A percentile compares a stretch with the other conserved stretches of the same genome.
Conservation (phyloP, 1,284 basidiomycete species). For the Cryptococcus floricola region DNA sequence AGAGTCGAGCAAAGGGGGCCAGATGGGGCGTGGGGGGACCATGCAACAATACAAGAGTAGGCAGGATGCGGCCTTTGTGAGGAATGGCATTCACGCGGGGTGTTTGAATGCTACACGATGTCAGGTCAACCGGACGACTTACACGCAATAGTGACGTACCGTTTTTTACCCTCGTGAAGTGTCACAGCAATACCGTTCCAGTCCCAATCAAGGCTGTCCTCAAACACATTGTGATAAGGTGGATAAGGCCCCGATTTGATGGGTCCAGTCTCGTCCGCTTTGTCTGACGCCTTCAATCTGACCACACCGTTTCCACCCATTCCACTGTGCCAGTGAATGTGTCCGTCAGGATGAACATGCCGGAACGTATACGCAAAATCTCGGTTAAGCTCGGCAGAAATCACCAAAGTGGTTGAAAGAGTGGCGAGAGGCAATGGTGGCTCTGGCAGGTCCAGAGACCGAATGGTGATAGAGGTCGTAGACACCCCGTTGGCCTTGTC, state of each 20-base stretch:
- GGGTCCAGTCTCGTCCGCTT: not conserved
- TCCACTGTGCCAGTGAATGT: conserved; percentile 27
- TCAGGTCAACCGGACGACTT: not conserved
- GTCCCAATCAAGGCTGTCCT: not conserved
- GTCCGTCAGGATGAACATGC: conserved; percentile 14
- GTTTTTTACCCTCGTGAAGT: not conserved
- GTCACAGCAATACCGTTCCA: conserved; percentile 12
- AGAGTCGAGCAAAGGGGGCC: not conserved
- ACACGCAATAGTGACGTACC: conserved; percentile 2
- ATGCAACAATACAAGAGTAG: conserved; percentile 4
- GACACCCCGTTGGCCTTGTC: too few species aligned
- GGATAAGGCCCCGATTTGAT: not conserved
- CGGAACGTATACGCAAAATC: conserved; percentile 27
- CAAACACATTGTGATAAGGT: not conserved
- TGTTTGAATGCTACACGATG: not conserved
- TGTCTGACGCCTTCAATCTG: conserved; percentile 7
- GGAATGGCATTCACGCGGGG: conserved; percentile 4
- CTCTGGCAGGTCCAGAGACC: not conserved
- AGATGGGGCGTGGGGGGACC: not conserved
- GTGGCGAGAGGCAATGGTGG: not conserved
- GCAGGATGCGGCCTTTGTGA: not conserved
- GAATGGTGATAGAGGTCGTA: too few species aligned
- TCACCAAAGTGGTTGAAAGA: not conserved
- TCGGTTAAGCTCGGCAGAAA: not conserved
- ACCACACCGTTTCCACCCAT: conserved; percentile 27